These are phyloP conservation scores for Eremothecium sinecaudum DNA, from an alignment of 1,139 yeast species.

Conservation along the genomic window DNA sequence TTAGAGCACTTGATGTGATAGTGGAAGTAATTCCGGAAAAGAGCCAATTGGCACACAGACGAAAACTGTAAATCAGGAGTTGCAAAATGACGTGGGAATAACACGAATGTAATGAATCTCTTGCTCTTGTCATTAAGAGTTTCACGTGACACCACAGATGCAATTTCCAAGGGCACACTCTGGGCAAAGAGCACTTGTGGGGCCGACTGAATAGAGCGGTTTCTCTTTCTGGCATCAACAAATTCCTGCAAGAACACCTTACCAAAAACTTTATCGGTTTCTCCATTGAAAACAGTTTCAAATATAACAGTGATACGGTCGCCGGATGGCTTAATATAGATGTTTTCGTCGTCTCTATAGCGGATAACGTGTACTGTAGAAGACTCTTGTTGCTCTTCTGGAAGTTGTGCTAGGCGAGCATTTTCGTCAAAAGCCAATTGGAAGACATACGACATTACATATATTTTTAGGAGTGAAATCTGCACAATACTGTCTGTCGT, in stretches of 20 bases:
- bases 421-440: slow-evolving; percentile 75
- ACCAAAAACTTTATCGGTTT: slow-evolving; percentile 91
- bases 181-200: slow-evolving; percentile 94
- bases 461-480: slow-evolving; percentile 69
- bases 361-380: slow-evolving; percentile 57
- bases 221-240: slow-evolving; percentile 91
- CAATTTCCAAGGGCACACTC: slow-evolving; percentile 89
- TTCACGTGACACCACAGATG: slow-evolving; percentile 9
- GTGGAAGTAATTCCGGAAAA: slow-evolving; percentile 93
- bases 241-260: slow-evolving; percentile 94
- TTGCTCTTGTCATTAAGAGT: slow-evolving; percentile 43
- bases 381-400: slow-evolving; percentile 44
- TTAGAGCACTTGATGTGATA: slow-evolving; percentile 96
- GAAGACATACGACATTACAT: slow-evolving; percentile 88
- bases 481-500: slow-evolving; percentile 38
- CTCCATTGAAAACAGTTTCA: slow-evolving; percentile 90
- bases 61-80: slow-evolving; percentile 51
- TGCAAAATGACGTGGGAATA: slow-evolving; percentile 47
- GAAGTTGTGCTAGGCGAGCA: slow-evolving; percentile 52
- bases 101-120: slow-evolving; percentile 69
- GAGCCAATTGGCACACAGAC: slow-evolving; percentile 63
- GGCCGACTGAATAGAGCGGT: slow-evolving; percentile 92
- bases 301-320: slow-evolving; percentile 96
- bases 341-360: slow-evolving; percentile 90
- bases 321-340: slow-evolving; percentile 82